Percentiles rank a stretch among this genome's conserved stretches.
Evolutionary conservation across 164 flowering plant species (phyloP).

Genomic region (Cinnamomum micranthum): DNA sequence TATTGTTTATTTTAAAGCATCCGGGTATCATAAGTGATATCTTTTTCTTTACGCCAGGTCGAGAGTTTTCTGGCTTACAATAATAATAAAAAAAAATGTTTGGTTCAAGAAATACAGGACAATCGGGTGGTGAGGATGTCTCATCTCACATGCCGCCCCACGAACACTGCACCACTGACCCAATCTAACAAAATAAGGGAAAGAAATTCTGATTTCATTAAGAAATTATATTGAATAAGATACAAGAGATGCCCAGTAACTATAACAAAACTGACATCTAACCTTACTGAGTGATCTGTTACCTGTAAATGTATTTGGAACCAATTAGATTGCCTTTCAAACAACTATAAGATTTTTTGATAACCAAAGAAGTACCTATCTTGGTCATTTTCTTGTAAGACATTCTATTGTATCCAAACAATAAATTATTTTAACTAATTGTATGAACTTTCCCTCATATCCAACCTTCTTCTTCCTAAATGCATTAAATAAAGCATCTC

Average conservation of each 20-base stretch:
- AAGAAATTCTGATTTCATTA: too few relatives aligned
- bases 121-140: too few relatives aligned
- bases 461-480: neutral
- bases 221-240: neutral
- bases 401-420: conserved; percentile 2
- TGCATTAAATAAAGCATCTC: neutral
- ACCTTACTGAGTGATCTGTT: conserved; percentile 5
- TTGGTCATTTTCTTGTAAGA: conserved; percentile 5
- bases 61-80: too few relatives aligned
- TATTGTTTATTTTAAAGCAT: too few relatives aligned
- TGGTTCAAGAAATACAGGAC: too few relatives aligned
- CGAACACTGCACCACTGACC: too few relatives aligned
- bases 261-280: conserved; percentile 1
- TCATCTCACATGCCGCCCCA: too few relatives aligned
- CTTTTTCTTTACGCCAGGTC: too few relatives aligned
- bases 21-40: too few relatives aligned
- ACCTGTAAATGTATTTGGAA: neutral
- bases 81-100: too few relatives aligned
- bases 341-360: conserved; percentile 2
- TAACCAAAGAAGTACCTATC: neutral
- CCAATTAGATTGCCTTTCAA: conserved; percentile 2
- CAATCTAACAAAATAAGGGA: too few relatives aligned
- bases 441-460: neutral
- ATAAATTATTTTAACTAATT: conserved; percentile 2
- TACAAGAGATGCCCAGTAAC: conserved; percentile 1